Percentiles rank a stretch among this genome's conserved stretches.
These are phyloP conservation scores for Lepiota venenata DNA, from an alignment of 768 basidiomycete genomes.

Conservation along the genomic window DNA sequence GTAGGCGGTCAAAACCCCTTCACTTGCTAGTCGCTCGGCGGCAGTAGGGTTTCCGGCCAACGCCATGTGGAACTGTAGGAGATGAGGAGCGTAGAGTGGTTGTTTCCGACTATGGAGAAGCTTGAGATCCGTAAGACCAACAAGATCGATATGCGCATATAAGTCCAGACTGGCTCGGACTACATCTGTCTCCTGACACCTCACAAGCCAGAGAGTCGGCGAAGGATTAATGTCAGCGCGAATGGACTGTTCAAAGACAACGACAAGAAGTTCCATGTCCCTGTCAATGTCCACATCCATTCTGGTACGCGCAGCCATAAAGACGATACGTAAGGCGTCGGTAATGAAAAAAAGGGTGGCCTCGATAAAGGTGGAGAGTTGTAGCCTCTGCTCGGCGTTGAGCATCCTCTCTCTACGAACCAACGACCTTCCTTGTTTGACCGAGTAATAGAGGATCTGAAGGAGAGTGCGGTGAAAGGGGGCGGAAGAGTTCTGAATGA, in stretches of 20 bases:
- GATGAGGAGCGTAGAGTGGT: constrained; percentile 71
- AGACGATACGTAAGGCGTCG: constrained; percentile 61
- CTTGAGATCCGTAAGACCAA: constrained; percentile 64
- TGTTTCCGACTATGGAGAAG: constrained; percentile 59
- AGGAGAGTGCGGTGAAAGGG: constrained; percentile 81
- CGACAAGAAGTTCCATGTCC: constrained; percentile 78
- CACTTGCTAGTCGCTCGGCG: constrained; percentile 83
- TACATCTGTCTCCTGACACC: constrained; percentile 78
- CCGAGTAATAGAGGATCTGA: constrained; percentile 77
- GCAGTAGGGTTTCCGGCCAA: constrained; percentile 72
- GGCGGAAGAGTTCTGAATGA: constrained; percentile 58
- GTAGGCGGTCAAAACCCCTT: constrained; percentile 79
- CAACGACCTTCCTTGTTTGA: constrained; percentile 57
- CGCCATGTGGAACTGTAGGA: constrained; percentile 85
- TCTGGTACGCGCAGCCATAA: constrained; percentile 57
- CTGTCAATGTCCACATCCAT: constrained; percentile 65
- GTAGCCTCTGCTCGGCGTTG: constrained; percentile 59
- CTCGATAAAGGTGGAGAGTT: constrained; percentile 58
- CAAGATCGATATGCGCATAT: constrained; percentile 63
- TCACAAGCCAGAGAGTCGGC: constrained; percentile 72
- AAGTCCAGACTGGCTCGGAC: constrained; percentile 74
- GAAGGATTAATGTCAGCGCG: constrained; percentile 65
- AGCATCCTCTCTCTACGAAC: constrained; percentile 44
- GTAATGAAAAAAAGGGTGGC: constrained; percentile 62
- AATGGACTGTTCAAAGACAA: constrained; percentile 82